These are phyloP conservation scores for Globisporangium middletonii DNA, from an alignment of 352 stramenopile genomes.

Conservation along the genomic window DNA sequence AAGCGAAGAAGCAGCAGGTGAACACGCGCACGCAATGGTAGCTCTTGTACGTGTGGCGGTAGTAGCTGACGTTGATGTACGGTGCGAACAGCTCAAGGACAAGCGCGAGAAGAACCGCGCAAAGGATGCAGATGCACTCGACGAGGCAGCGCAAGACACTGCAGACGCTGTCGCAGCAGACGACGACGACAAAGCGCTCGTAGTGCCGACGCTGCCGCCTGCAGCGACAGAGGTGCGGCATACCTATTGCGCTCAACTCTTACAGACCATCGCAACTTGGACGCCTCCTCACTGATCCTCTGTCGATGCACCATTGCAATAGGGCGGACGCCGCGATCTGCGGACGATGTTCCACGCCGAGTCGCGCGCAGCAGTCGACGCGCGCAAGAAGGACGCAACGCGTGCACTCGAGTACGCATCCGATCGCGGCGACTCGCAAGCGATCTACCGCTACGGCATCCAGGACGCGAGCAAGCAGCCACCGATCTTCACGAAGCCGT, in stretches of 20 bases:
- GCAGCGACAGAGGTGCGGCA: conserved; percentile 1
- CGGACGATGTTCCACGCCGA: conserved; percentile 69
- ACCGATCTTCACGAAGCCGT: conserved; percentile 52
- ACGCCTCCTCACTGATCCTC: not conserved
- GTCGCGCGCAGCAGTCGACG: conserved; percentile 44
- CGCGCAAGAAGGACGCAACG: conserved; percentile 66
- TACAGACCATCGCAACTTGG: not conserved
- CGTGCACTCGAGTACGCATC: conserved; percentile 46
- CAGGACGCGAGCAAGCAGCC: conserved; percentile 52
- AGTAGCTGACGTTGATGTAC: not conserved
- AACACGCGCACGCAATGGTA: too few species aligned
- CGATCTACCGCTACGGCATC: conserved; percentile 65
- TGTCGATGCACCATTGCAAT: not conserved
- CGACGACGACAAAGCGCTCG: not conserved
- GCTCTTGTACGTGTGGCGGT: not conserved
- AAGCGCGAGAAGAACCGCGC: conserved; percentile 65
- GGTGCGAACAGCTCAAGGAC: conserved; percentile 40
- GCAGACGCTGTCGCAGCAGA: conserved; percentile 12
- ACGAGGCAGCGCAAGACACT: conserved; percentile 13
- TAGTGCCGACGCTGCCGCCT: not conserved
- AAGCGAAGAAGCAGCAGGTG: conserved; percentile 86
- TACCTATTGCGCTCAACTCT: not conserved
- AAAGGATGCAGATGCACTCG: conserved; percentile 12
- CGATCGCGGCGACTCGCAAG: conserved; percentile 61
- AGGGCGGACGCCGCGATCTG: conserved; percentile 42